Conservation (phyloP, 148 eudicot genomes). For the Talinum fruticosum region DNA sequence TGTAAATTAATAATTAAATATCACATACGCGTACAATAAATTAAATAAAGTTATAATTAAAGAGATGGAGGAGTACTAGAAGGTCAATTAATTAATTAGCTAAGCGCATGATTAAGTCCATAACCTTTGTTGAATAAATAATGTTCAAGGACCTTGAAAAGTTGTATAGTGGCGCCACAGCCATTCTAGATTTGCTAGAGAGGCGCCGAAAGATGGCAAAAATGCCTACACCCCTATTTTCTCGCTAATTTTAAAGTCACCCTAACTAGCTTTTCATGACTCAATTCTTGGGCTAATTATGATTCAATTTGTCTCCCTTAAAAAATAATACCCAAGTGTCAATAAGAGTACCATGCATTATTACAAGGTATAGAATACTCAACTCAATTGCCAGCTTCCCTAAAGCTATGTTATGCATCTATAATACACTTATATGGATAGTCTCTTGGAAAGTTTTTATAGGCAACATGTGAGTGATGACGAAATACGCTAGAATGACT, state of each 20-base stretch:
- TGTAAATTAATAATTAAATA: too few relatives aligned
- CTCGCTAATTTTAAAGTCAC: not conserved
- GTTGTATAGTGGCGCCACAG: not conserved
- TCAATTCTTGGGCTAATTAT: not conserved
- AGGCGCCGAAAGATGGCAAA: conserved; percentile 7
- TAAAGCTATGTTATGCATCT: not conserved
- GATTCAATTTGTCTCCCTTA: not conserved
- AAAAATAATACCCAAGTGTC: not conserved
- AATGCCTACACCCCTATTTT: not conserved
- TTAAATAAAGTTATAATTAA: too few relatives aligned
- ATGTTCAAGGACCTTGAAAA: not conserved
- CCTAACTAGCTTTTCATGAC: not conserved
- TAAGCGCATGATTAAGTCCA: not conserved
- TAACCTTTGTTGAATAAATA: not conserved
- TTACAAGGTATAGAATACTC: not conserved
- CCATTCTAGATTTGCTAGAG: not conserved
- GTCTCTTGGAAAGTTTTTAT: too few relatives aligned
- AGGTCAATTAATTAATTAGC: not conserved
- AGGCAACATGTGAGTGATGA: too few relatives aligned
- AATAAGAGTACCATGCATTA: too few relatives aligned
- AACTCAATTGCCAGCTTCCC: not conserved
- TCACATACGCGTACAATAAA: not conserved
- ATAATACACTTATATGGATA: not conserved
- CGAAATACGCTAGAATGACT: too few relatives aligned
- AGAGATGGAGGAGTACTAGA: not conserved